These are phyloP conservation scores for Teunomyces stri DNA, from an alignment of 805 yeast genomes.

Conservation along the genomic window DNA sequence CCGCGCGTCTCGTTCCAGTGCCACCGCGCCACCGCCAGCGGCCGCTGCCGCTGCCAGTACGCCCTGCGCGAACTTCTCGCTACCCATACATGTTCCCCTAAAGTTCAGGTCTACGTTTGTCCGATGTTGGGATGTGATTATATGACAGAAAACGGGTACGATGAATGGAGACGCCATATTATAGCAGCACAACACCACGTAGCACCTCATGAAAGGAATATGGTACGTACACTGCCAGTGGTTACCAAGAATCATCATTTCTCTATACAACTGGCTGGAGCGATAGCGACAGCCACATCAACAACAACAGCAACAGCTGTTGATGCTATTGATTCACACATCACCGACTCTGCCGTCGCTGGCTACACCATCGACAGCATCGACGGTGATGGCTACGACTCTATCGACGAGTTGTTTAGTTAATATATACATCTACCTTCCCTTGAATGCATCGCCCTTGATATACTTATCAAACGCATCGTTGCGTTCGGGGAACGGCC, in stretches of 20 bases:
- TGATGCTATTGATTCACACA: too few relatives aligned
- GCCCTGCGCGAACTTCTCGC: neutral
- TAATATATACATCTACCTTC: conserved; percentile 12
- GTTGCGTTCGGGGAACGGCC: conserved; percentile 76
- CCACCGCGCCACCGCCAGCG: too few relatives aligned
- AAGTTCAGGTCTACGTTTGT: conserved; percentile 33
- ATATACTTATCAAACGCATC: conserved; percentile 90
- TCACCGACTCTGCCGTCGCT: too few relatives aligned
- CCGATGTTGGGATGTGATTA: conserved; percentile 41
- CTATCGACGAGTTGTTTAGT: conserved; percentile 13
- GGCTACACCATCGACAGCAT: too few relatives aligned
- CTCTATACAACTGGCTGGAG: neutral
- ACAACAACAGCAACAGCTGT: too few relatives aligned
- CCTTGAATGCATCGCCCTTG: conserved; percentile 47
- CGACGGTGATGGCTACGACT: conserved; percentile 7
- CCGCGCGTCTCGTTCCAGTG: too few relatives aligned
- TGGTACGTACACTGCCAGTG: too few relatives aligned
- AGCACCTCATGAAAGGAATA: conserved; percentile 3
- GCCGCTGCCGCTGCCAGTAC: neutral
- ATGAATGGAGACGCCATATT: conserved; percentile 29
- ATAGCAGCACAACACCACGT: conserved; percentile 17
- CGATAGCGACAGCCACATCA: too few relatives aligned
- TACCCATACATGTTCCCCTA: conserved; percentile 22
- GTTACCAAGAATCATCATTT: neutral
- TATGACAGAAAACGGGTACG: conserved; percentile 31